Evolutionary conservation across 1,139 yeast species (phyloP).

Genomic region (Blastobotrys malaysiensis): DNA sequence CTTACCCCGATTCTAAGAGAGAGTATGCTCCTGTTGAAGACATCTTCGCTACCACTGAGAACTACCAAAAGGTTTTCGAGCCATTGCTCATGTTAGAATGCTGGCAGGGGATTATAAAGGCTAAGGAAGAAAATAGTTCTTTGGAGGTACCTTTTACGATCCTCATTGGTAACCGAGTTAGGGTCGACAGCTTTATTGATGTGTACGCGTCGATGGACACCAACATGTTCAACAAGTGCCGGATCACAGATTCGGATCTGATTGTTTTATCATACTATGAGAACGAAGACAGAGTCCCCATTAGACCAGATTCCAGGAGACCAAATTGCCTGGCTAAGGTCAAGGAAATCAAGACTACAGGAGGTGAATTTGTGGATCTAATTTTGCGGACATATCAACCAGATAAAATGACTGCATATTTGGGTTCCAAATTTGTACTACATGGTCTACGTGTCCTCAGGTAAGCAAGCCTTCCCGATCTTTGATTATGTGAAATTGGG

Average conservation of each 20-base stretch:
- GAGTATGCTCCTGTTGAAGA: slow-evolving; percentile 41
- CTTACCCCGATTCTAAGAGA: slow-evolving; percentile 48
- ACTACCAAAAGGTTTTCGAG: slow-evolving; percentile 63
- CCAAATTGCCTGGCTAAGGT: slow-evolving; percentile 72
- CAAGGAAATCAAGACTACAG: slow-evolving; percentile 53
- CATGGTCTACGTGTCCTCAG: slow-evolving; percentile 72
- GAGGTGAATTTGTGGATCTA: slow-evolving; percentile 64
- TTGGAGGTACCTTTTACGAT: slow-evolving; percentile 65
- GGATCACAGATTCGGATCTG: slow-evolving; percentile 70
- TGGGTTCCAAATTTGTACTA: slow-evolving; percentile 60
- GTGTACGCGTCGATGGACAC: slow-evolving; percentile 72
- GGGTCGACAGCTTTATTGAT: slow-evolving; percentile 84
- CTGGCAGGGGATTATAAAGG: slow-evolving; percentile 83
- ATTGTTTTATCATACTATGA: slow-evolving; percentile 53
- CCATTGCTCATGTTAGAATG: slow-evolving; percentile 85
- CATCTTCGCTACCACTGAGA: slow-evolving; percentile 50
- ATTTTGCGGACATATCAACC: slow-evolving; percentile 60
- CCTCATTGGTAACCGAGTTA: slow-evolving; percentile 70
- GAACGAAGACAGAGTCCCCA: slow-evolving; percentile 30
- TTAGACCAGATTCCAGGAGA: slow-evolving; percentile 16
- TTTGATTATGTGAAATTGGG: neutral
- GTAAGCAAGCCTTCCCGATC: slow-evolving; percentile 12
- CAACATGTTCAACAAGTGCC: slow-evolving; percentile 45
- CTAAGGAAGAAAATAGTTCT: slow-evolving; percentile 51
- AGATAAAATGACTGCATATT: slow-evolving; percentile 45